phyloP scores from a whole-genome alignment of 202 grass and related monocot genomes.

The Setaria italica region DNA sequence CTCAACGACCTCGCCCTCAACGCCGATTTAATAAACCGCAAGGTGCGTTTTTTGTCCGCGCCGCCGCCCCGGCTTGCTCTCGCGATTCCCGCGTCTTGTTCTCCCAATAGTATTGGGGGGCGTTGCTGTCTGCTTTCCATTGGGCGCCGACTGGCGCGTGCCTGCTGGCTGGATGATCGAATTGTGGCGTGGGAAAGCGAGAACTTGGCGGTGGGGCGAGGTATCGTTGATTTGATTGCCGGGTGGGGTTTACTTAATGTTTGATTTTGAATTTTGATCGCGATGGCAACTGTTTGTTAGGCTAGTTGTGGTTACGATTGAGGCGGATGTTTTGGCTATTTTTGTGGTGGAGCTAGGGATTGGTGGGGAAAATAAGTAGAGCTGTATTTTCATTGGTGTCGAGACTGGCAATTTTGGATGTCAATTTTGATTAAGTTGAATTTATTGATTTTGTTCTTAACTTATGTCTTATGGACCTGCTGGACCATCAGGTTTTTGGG shows the following conservation, averaged over 20 bases:
- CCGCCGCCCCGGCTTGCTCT: too few relatives aligned
- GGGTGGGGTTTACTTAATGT: conserved; percentile 31
- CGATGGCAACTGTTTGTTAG: background rate
- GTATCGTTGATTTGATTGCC: conserved; percentile 17
- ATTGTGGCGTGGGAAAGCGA: background rate
- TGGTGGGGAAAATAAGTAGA: background rate
- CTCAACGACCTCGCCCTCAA: conserved; percentile 92
- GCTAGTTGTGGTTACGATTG: background rate
- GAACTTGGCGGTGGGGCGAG: background rate
- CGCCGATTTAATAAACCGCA: conserved; percentile 80
- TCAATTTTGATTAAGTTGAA: background rate
- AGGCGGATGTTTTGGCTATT: background rate
- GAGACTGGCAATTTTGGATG: background rate
- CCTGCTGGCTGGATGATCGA: background rate
- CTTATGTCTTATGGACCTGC: background rate
- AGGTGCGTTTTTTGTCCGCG: conserved; percentile 46
- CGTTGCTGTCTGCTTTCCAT: background rate
- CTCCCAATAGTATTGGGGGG: background rate
- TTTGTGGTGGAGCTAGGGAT: background rate
- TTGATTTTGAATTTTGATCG: conserved; percentile 19
- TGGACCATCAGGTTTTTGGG: conserved; percentile 15
- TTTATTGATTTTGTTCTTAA: background rate
- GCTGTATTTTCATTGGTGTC: background rate
- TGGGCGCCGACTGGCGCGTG: background rate
- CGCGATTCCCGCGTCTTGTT: background rate